Percentiles rank a stretch among this genome's conserved stretches.
phyloP scores from a whole-genome alignment of 768 basidiomycete genomes.

The Psilocybe tampanensis region DNA sequence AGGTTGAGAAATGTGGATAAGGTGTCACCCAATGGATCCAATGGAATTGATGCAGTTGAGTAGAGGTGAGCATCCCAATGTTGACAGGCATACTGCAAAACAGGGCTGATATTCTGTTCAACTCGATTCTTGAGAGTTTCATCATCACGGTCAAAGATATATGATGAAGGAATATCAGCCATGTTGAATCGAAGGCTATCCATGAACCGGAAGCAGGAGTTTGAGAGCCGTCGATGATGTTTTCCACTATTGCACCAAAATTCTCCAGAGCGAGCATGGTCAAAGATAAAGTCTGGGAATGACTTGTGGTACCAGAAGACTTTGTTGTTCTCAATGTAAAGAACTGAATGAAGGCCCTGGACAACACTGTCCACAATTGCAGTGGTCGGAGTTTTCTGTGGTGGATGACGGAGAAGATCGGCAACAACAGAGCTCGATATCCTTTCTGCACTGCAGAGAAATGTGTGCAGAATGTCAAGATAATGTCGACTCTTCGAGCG shows the following conservation, averaged over 20 bases:
- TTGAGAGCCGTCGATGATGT: slow-evolving; percentile 9
- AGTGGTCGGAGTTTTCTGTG: background rate
- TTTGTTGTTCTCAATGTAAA: slow-evolving; percentile 2
- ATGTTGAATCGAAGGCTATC: slow-evolving; percentile 22
- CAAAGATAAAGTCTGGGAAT: background rate
- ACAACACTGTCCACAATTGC: background rate
- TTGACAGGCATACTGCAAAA: slow-evolving; percentile 10
- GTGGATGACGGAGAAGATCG: background rate
- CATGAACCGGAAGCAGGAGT: slow-evolving; percentile 23
- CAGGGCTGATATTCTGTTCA: slow-evolving; percentile 11
- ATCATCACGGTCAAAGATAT: slow-evolving; percentile 14
- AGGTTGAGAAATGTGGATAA: slow-evolving; percentile 18
- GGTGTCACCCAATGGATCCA: slow-evolving; percentile 4
- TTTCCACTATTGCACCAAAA: slow-evolving; percentile 8
- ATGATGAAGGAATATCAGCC: slow-evolving; percentile 18
- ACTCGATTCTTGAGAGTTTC: background rate
- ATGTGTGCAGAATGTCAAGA: slow-evolving; percentile 13
- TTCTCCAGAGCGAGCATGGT: background rate
- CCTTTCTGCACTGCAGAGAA: slow-evolving; percentile 7
- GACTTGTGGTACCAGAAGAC: slow-evolving; percentile 10
- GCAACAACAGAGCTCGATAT: background rate
- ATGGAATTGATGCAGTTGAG: background rate
- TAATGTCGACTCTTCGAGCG: no score
- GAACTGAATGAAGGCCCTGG: slow-evolving; percentile 7
- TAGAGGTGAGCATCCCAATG: slow-evolving; percentile 16